Conservation (phyloP, 139 green algal species). For the Pleodorina starrii region DNA sequence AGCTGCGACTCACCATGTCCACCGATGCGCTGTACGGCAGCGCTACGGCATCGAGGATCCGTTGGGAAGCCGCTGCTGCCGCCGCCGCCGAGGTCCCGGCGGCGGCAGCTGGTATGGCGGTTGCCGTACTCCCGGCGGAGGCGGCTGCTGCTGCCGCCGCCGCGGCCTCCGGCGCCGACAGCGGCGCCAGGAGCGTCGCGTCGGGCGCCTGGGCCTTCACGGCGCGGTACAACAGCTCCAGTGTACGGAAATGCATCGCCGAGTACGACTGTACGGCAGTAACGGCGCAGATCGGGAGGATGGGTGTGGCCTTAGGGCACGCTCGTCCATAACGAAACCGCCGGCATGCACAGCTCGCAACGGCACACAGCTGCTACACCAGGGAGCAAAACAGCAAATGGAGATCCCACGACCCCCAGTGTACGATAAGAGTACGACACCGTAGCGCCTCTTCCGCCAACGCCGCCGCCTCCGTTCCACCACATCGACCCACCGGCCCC, state of each 20-base stretch:
- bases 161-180: neutral
- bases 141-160: neutral
- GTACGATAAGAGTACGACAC: too few species aligned
- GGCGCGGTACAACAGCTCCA: conserved; percentile 37
- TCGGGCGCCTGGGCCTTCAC: conserved; percentile 48
- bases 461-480: too few species aligned
- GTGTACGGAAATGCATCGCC: conserved; percentile 6
- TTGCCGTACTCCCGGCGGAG: neutral
- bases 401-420: too few species aligned
- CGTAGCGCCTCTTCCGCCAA: too few species aligned
- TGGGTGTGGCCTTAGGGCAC: too few species aligned
- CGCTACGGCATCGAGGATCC: neutral
- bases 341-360: too few species aligned
- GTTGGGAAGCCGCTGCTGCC: neutral
- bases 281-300: too few species aligned
- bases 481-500: too few species aligned
- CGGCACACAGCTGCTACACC: too few species aligned
- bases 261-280: conserved; percentile 2
- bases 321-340: too few species aligned
- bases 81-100: neutral
- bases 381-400: too few species aligned
- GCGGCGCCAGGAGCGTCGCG: neutral
- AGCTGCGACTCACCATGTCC: conserved; percentile 31
- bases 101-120: too few species aligned
- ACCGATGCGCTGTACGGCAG: conserved; percentile 28